phyloP scores from a whole-genome alignment of 2,329 filamentous ascomycete genomes.

The Colletotrichum nymphaeae region DNA sequence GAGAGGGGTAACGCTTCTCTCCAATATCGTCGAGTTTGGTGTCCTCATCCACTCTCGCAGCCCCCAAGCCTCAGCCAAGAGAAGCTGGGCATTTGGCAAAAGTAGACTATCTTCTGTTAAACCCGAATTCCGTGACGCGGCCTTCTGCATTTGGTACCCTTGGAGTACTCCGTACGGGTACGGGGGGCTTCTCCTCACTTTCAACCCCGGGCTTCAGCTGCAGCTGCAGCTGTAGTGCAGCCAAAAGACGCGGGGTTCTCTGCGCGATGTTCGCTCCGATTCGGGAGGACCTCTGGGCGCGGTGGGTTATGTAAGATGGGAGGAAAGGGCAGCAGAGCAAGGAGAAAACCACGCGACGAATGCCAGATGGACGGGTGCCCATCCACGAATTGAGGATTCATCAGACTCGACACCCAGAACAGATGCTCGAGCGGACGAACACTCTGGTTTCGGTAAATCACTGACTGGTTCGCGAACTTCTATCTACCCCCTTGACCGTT shows the following conservation, averaged over 20 bases:
- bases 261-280: not conserved
- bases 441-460: not conserved
- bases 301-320: not conserved
- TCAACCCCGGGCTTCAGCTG: not conserved
- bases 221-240: not conserved
- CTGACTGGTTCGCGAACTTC: not conserved
- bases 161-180: not conserved
- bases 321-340: not conserved
- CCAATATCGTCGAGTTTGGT: not conserved
- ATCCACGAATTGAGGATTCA: not conserved
- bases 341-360: not conserved
- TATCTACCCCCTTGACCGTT: not conserved
- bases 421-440: too few relatives aligned
- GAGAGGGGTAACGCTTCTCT: not conserved
- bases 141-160: not conserved
- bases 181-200: not conserved
- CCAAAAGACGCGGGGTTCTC: not conserved
- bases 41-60: not conserved
- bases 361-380: not conserved
- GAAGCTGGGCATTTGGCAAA: constrained; percentile 2
- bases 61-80: not conserved
- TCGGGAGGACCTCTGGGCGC: not conserved
- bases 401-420: too few relatives aligned
- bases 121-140: constrained; percentile 9
- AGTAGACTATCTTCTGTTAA: not conserved